phyloP scores from a whole-genome alignment of 208 protist species.

The Lotmaria passim region DNA sequence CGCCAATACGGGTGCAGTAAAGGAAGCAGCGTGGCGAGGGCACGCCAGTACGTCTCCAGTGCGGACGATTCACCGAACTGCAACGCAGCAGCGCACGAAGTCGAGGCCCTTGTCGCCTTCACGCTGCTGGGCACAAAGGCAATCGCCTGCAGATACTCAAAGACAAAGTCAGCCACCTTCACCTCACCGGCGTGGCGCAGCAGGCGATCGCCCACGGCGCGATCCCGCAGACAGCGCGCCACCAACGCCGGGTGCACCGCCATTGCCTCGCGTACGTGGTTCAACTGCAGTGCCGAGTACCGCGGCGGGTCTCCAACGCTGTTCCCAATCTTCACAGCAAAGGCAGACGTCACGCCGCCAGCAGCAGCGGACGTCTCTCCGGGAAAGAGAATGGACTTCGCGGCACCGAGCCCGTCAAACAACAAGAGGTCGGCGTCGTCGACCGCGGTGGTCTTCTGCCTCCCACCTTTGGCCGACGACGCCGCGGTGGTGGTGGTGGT shows the following conservation, averaged over 20 bases:
- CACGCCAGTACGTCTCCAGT: conserved; percentile 51
- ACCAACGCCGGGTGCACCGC: conserved; percentile 43
- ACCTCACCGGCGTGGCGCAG: conserved; percentile 44
- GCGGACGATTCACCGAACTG: neutral
- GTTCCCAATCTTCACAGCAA: neutral
- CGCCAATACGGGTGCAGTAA: conserved; percentile 40
- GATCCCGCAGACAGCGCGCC: conserved; percentile 50
- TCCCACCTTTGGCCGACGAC: too few relatives aligned
- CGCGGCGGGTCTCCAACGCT: neutral
- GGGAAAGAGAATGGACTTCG: conserved; percentile 41
- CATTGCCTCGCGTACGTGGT: conserved; percentile 3
- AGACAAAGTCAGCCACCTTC: conserved; percentile 19
- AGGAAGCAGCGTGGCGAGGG: conserved; percentile 46
- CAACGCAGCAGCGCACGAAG: too few relatives aligned
- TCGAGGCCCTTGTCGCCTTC: too few relatives aligned
- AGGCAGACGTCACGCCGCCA: neutral
- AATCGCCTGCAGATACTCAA: conserved; percentile 31
- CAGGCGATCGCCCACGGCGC: conserved; percentile 49
- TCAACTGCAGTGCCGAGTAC: conserved; percentile 18
- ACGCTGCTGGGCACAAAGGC: too few relatives aligned
- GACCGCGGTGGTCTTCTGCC: too few relatives aligned
- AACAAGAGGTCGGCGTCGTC: neutral
- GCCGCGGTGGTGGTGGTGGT: too few relatives aligned
- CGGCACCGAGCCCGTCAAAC: conserved; percentile 51
- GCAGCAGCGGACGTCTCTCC: neutral